Percentiles rank a stretch among this genome's conserved stretches.
phyloP scores from a whole-genome alignment of 73 alveolate genomes.

The Symbiodinium pilosum region DNA sequence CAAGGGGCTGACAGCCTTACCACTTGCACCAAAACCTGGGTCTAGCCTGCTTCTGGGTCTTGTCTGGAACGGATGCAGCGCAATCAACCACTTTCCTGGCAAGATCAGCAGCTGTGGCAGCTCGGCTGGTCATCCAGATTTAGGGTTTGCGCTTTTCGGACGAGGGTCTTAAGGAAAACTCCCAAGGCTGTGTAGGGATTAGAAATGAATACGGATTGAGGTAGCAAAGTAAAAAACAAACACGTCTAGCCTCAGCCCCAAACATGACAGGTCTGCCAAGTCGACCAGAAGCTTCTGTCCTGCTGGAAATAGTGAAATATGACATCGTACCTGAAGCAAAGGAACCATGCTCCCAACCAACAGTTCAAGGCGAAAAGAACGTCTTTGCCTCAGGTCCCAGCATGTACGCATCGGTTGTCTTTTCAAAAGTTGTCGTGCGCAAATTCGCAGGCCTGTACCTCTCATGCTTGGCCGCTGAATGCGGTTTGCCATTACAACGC shows the following conservation, averaged over 20 bases:
- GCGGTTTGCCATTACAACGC: no score
- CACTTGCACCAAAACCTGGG: no score
- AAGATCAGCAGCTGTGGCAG: no score
- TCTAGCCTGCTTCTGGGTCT: conserved; percentile 61
- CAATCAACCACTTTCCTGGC: conserved; percentile 64
- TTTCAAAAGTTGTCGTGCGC: conserved; percentile 50
- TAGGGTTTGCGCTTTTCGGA: no score
- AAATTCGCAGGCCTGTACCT: conserved; percentile 65
- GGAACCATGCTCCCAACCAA: no score
- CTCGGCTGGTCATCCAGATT: no score
- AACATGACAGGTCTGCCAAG: neutral
- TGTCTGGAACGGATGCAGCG: conserved; percentile 61
- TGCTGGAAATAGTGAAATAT: conserved; percentile 18
- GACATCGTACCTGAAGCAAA: conserved; percentile 84
- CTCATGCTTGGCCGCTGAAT: no score
- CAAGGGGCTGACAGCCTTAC: no score
- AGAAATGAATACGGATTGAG: neutral
- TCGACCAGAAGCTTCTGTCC: conserved; percentile 27
- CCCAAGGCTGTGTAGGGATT: neutral
- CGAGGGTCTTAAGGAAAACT: no score
- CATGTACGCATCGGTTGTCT: conserved; percentile 89
- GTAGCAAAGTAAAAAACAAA: neutral
- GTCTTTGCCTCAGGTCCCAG: no score
- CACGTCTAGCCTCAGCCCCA: neutral
- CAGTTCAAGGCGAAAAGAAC: no score